A percentile compares a stretch with the other conserved stretches of the same genome.
Evolutionary conservation across 345 rosid species (phyloP).

Genomic region (Lepidium africanum): DNA sequence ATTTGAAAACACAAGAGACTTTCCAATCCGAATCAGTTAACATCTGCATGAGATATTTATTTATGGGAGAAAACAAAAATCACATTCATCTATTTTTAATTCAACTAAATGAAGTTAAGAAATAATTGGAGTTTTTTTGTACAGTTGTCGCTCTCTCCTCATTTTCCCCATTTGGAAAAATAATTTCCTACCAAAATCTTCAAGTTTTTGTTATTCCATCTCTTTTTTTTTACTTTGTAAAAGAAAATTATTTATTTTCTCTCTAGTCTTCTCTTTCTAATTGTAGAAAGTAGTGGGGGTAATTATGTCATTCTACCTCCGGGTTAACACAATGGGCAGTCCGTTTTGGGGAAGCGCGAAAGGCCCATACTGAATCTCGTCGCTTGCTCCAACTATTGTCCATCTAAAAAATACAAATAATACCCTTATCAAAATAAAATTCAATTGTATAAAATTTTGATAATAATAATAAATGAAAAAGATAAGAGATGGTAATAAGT

Average conservation of each 20-base stretch:
- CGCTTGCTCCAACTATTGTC: conserved; percentile 40
- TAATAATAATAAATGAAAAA: background rate
- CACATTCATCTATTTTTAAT: no score
- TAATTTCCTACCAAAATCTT: conserved; percentile 6
- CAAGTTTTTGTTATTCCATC: background rate
- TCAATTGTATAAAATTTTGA: background rate
- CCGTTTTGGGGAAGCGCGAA: conserved; percentile 85
- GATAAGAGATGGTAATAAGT: background rate
- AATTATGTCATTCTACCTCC: conserved; percentile 17
- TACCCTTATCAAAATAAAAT: background rate
- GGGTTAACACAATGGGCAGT: conserved; percentile 51
- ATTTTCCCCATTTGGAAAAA: background rate
- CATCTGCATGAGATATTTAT: background rate
- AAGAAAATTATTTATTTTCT: background rate
- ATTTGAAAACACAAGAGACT: background rate
- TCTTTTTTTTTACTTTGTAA: background rate
- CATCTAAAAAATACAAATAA: conserved; percentile 39
- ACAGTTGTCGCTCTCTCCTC: conserved; percentile 18
- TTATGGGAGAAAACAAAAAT: background rate
- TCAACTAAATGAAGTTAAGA: background rate
- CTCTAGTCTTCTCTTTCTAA: background rate
- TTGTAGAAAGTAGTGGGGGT: background rate
- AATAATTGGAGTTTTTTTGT: background rate
- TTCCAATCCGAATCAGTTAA: background rate
- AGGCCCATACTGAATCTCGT: conserved; percentile 79